Conservation (phyloP, 495 filamentous ascomycete genomes). For the Margaritispora aquatica region DNA sequence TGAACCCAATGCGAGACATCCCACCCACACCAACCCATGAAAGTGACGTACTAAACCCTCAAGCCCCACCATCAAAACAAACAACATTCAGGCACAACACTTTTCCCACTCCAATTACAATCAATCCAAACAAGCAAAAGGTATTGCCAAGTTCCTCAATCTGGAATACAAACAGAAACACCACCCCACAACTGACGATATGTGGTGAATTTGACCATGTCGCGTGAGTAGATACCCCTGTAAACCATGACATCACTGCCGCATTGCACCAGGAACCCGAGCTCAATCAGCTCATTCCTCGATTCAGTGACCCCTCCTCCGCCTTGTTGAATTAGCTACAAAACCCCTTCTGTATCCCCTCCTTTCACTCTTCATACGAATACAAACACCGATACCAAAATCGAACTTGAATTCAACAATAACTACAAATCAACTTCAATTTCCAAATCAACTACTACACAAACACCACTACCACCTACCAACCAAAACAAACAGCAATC, state of each 20-base stretch:
- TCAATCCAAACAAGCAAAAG: slow-evolving; percentile 4
- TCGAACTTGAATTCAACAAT: neutral
- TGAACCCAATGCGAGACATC: neutral
- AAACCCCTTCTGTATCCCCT: slow-evolving; percentile 11
- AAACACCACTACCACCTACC: neutral
- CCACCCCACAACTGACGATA: slow-evolving; percentile 3
- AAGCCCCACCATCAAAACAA: slow-evolving; percentile 4
- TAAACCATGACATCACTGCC: slow-evolving; percentile 14
- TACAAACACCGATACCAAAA: neutral
- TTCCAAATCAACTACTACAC: neutral
- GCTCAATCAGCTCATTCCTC: slow-evolving; percentile 4
- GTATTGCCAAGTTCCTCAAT: neutral
- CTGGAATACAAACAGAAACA: neutral
- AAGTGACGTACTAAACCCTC: neutral
- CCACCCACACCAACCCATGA: neutral
- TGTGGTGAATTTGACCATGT: neutral
- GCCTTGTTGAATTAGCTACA: slow-evolving; percentile 23
- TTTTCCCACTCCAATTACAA: neutral
- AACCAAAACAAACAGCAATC: slow-evolving; percentile 24
- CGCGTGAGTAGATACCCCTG: slow-evolving; percentile 17
- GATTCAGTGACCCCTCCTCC: neutral
- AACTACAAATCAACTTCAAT: no score
- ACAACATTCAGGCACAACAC: slow-evolving; percentile 7
- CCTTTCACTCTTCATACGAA: slow-evolving; percentile 1
- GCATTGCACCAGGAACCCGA: slow-evolving; percentile 13